phyloP scores from a whole-genome alignment of 148 eudicot species.

The Rhododendron griersonianum region DNA sequence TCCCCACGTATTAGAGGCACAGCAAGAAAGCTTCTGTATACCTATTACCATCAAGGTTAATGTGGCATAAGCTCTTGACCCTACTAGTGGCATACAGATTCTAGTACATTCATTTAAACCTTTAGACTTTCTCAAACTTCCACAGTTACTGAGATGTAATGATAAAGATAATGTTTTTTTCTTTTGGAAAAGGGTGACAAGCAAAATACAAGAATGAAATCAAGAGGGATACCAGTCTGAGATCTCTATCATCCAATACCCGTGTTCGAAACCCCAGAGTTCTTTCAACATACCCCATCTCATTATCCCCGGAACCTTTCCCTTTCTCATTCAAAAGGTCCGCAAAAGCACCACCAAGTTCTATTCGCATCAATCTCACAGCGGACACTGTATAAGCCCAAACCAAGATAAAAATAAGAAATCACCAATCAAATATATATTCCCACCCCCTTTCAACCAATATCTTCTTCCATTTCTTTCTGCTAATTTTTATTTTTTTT shows the following conservation, averaged over 20 bases:
- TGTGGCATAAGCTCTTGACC: not conserved
- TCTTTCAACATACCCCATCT: conserved; percentile 95
- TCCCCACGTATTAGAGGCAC: not conserved
- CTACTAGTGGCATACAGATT: not conserved
- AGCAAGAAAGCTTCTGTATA: not conserved
- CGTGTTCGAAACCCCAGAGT: conserved; percentile 88
- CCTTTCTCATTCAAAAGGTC: conserved; percentile 90
- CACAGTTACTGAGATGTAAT: not conserved
- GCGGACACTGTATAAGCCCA: conserved; percentile 59
- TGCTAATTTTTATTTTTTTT: too few species aligned
- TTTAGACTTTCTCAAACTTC: not conserved
- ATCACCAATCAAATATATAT: not conserved
- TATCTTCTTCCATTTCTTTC: not conserved
- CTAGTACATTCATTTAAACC: not conserved
- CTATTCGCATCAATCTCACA: conserved; percentile 94
- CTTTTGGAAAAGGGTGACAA: not conserved
- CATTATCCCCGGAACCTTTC: conserved; percentile 82
- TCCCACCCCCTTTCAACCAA: not conserved
- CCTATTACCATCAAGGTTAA: not conserved
- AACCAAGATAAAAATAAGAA: conserved; percentile 8
- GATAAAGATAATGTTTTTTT: not conserved
- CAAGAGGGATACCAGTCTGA: conserved; percentile 55
- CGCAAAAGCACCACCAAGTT: conserved; percentile 94
- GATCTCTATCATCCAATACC: conserved; percentile 78
- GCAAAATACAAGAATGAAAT: conserved; percentile 4